Evolutionary conservation across 2,329 filamentous ascomycete species (phyloP), one percentile per base, ranked within the genome.

Genomic region (Allantophomopsis cytisporea): DNA sequence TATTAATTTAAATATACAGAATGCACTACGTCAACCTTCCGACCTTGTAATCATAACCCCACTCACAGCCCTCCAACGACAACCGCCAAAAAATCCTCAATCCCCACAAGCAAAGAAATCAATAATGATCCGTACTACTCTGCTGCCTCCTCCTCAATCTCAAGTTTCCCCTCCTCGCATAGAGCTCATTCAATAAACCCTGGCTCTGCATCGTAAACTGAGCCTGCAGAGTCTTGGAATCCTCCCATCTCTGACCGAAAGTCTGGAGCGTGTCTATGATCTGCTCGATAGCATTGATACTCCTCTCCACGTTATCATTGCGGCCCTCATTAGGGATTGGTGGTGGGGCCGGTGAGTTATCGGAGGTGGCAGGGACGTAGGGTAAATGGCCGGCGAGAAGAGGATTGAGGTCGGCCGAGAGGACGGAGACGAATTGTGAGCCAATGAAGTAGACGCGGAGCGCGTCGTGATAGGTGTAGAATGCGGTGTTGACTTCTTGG

Each of bases 391-490:
- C 63, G 23, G 65, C 65, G 6, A 80, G 59, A 3, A 80, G 62
- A 43, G 71, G 57, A 34, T 78, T 28, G 23, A 28, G 23, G 23
- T 28, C 10, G 8, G 23, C 8, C 5, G 23, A 28, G n/a, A 80
- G 57, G 7, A 79, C 72, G 1, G 73, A 71, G 13, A 77, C 58
- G 42, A 80, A 71, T 49, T 80, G 76, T 43, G 66, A 74, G 12
- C 70, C 75, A 62, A 80, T 75, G 50, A 80, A 94, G 52, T 84
- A 91, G 1, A 85, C 79, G 39, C 88, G 77, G 52, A 94, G 71
- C 2, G 87, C 83, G 54, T 95, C 89, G 52, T 93, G 80, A 50
- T 88, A 94, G 1, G 84, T 89, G 51, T 91, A 75, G 38, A 89
- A 81, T 13, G 71, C 68, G 43, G 76, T 71, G 23, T 65, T 60